Evolutionary conservation across 2,329 filamentous ascomycete genomes (phyloP).

Genomic region (Dactylellina haptotyla): DNA sequence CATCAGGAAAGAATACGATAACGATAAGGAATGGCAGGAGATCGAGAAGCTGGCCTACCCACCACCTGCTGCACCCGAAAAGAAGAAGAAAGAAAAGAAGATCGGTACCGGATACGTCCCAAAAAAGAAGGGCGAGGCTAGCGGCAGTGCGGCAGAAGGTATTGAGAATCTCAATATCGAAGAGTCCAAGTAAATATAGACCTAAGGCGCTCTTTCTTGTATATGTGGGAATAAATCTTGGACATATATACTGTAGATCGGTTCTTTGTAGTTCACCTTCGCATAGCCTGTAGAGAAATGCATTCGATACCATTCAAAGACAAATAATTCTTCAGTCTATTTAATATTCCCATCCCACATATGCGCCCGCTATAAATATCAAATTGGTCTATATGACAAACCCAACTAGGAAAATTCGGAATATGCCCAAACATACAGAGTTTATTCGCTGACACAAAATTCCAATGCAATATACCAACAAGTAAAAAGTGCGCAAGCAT

Average conservation of each 20-base stretch:
- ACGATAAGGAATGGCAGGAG: conserved; percentile 80
- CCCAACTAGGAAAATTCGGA: no score
- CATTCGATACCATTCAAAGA: background rate
- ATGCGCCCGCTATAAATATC: no score
- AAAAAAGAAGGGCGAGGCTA: conserved; percentile 54
- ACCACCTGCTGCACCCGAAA: conserved; percentile 69
- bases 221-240: background rate
- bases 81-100: conserved; percentile 78
- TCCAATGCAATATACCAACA: no score
- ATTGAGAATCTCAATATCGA: conserved; percentile 36
- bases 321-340: no score
- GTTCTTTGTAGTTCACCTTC: background rate
- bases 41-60: conserved; percentile 84
- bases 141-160: conserved; percentile 26
- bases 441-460: no score
- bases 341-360: no score
- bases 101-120: conserved; percentile 60
- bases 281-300: background rate
- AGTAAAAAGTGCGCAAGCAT: no score
- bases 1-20: conserved; percentile 78
- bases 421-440: no score
- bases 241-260: background rate
- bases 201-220: background rate
- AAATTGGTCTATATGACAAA: no score
- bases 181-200: conserved; percentile 13